phyloP scores from a whole-genome alignment of 306 rosid genomes.

The Vachellia collinsii region DNA sequence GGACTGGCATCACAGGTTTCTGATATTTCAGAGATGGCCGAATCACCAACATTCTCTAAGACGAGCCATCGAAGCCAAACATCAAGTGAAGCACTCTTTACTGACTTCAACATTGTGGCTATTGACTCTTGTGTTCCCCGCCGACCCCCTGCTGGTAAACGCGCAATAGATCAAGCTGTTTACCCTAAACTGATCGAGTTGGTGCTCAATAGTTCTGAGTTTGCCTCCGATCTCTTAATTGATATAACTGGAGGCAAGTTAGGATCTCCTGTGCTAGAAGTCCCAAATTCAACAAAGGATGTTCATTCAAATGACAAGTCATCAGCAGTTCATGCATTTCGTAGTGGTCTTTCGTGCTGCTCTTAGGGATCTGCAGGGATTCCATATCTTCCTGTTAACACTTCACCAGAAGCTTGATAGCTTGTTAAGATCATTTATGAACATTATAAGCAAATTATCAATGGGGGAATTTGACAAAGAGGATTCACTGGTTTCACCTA shows the following conservation, averaged over 20 bases:
- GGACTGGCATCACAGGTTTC: conserved; percentile 62
- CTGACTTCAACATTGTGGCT: conserved; percentile 75
- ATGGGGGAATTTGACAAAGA: conserved; percentile 81
- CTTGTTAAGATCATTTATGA: conserved; percentile 73
- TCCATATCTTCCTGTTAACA: conserved; percentile 82
- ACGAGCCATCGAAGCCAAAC: conserved; percentile 48
- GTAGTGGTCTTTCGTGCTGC: conserved; percentile 83
- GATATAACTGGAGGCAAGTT: conserved; percentile 85
- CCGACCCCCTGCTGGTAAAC: conserved; percentile 95
- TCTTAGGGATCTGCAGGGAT: conserved; percentile 90
- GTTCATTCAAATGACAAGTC: conserved; percentile 45
- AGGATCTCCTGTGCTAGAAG: conserved; percentile 58
- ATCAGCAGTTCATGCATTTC: conserved; percentile 62
- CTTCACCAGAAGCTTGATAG: conserved; percentile 89
- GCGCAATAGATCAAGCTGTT: conserved; percentile 83
- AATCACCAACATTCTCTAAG: conserved; percentile 65
- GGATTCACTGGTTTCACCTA: conserved; percentile 57
- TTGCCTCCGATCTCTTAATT: conserved; percentile 71
- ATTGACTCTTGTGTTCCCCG: conserved; percentile 98
- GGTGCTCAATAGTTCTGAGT: conserved; percentile 76
- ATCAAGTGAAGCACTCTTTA: conserved; percentile 47
- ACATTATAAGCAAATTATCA: conserved; percentile 67
- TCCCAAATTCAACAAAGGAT: conserved; percentile 49
- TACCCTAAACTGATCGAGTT: conserved; percentile 94
- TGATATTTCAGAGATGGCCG: conserved; percentile 68